Percentiles rank a stretch among this genome's conserved stretches.
phyloP scores from a whole-genome alignment of 2,329 filamentous ascomycete species.

The Penicillium sp. region DNA sequence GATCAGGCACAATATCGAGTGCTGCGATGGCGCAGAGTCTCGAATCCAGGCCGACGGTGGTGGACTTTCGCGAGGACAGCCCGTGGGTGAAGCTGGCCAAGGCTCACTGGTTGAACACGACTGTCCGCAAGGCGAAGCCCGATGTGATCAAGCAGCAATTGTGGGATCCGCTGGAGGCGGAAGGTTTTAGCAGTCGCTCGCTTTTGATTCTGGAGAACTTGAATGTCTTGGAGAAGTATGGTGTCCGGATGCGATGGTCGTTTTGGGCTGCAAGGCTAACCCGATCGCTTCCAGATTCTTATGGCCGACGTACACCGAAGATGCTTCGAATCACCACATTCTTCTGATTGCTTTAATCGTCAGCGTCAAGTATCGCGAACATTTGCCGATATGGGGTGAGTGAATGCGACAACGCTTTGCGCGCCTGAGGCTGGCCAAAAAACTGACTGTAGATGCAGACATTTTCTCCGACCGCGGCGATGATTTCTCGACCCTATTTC shows the following conservation, averaged over 20 bases:
- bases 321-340: constrained; percentile 88
- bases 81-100: constrained; percentile 68
- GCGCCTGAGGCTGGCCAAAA: neutral
- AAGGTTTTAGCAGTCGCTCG: constrained; percentile 72
- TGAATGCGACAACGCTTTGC: constrained; percentile 10
- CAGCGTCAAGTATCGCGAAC: constrained; percentile 84
- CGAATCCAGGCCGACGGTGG: constrained; percentile 43
- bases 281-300: constrained; percentile 63
- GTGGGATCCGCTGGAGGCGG: constrained; percentile 83
- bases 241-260: constrained; percentile 1
- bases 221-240: constrained; percentile 79
- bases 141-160: constrained; percentile 82
- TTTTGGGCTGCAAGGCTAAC: constrained; percentile 20
- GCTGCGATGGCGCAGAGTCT: constrained; percentile 58
- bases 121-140: constrained; percentile 70
- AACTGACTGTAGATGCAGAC: constrained; percentile 49
- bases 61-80: constrained; percentile 43
- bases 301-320: constrained; percentile 88
- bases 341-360: constrained; percentile 80
- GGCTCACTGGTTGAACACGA: constrained; percentile 78
- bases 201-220: constrained; percentile 83
- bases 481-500: constrained; percentile 86
- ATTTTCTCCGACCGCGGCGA: constrained; percentile 72
- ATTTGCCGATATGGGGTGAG: constrained; percentile 81
- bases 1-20: constrained; percentile 40